phyloP scores from a whole-genome alignment of 2,329 filamentous ascomycete genomes.

The Paraconiothyrium brasiliense region DNA sequence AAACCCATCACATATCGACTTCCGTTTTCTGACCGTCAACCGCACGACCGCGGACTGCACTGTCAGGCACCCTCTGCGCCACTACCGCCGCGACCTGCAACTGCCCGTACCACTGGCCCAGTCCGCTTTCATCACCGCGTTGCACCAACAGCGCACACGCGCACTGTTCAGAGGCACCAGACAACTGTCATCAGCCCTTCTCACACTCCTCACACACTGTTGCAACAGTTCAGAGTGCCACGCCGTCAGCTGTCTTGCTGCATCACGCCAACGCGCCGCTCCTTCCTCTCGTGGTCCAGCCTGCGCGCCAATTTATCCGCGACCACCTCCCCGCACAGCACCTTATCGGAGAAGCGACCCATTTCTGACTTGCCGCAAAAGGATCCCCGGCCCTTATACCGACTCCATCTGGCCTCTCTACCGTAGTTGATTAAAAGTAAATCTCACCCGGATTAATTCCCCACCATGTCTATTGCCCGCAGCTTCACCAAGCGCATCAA shows the following conservation, averaged over 20 bases:
- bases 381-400: constrained; percentile 44
- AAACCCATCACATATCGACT: constrained; percentile 19
- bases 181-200: constrained; percentile 32
- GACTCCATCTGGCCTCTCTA: constrained; percentile 28
- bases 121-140: constrained; percentile 35
- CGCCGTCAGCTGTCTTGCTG: constrained; percentile 28
- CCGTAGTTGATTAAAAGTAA: constrained; percentile 35
- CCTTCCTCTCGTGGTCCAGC: constrained; percentile 13
- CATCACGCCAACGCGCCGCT: constrained; percentile 25
- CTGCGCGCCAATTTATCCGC: constrained; percentile 45
- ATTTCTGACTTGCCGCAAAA: constrained; percentile 21
- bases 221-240: constrained; percentile 27
- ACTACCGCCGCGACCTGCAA: constrained; percentile 27
- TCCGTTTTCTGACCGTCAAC: constrained; percentile 8
- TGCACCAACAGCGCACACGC: constrained; percentile 36
- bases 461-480: constrained; percentile 69
- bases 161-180: constrained; percentile 31
- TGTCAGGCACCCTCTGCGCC: constrained; percentile 21
- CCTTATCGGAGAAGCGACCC: constrained; percentile 36
- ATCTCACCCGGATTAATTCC: constrained; percentile 42
- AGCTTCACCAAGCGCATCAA: constrained; percentile 76
- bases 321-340: constrained; percentile 44
- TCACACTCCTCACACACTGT: constrained; percentile 31
- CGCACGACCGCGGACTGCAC: constrained; percentile 16
- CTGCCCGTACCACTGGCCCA: constrained; percentile 38